Evolutionary conservation across 2,329 filamentous ascomycete genomes (phyloP).

Genomic region (Domatiomyces catenatus): DNA sequence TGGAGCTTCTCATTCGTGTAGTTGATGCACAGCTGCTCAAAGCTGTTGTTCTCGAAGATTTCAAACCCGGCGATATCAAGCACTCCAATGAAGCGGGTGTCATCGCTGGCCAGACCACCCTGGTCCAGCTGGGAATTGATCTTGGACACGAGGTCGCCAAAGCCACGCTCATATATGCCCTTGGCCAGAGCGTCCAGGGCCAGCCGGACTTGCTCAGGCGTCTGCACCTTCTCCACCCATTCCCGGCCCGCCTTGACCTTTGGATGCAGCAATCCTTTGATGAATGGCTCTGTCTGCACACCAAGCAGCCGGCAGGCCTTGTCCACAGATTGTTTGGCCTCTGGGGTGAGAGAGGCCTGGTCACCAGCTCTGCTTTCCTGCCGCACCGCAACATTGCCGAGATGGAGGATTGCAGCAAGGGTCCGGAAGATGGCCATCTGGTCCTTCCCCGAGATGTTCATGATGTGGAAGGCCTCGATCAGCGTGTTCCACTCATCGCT

Average conservation of each 20-base stretch:
- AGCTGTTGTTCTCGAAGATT: slow-evolving; percentile 96
- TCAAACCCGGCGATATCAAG: slow-evolving; percentile 98
- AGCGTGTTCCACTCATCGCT: slow-evolving; percentile 75
- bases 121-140: slow-evolving; percentile 88
- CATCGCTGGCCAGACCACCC: slow-evolving; percentile 66
- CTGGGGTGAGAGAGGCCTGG: slow-evolving; percentile 66
- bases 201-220: slow-evolving; percentile 85
- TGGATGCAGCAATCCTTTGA: slow-evolving; percentile 78
- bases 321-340: slow-evolving; percentile 58
- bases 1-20: slow-evolving; percentile 99
- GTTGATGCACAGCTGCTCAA: slow-evolving; percentile 98
- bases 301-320: slow-evolving; percentile 73
- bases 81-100: slow-evolving; percentile 91
- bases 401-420: slow-evolving; percentile 77
- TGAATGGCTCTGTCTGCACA: slow-evolving; percentile 68
- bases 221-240: slow-evolving; percentile 98
- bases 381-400: slow-evolving; percentile 78
- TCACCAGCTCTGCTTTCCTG: slow-evolving; percentile 86
- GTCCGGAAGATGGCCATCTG: slow-evolving; percentile 72
- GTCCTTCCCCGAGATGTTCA: slow-evolving; percentile 80
- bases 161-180: slow-evolving; percentile 92
- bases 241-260: slow-evolving; percentile 89
- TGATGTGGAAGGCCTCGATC: slow-evolving; percentile 83
- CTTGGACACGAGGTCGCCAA: slow-evolving; percentile 76
- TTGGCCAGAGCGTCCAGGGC: slow-evolving; percentile 84